These are phyloP conservation scores for Alternaria sp. DNA, from an alignment of 2,329 filamentous ascomycete species.

Conservation along the genomic window DNA sequence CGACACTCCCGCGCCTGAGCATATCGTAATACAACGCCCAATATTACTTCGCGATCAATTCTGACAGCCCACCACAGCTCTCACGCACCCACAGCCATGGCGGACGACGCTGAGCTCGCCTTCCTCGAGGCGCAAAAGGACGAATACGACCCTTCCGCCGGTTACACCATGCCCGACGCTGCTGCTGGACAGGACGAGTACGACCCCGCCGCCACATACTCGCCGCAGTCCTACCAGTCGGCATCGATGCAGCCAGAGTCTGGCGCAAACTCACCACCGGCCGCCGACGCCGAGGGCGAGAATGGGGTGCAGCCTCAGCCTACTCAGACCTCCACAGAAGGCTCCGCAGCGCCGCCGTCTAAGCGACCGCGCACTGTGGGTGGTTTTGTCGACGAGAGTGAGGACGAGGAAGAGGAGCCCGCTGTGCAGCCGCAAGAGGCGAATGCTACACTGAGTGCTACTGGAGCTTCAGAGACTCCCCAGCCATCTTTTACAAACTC, in stretches of 20 bases:
- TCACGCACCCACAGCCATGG: conserved; percentile 48
- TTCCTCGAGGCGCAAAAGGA: conserved; percentile 58
- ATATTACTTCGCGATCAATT: conserved; percentile 4
- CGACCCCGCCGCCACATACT: conserved; percentile 43
- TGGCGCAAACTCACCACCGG: conserved; percentile 34
- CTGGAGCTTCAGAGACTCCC: conserved; percentile 57
- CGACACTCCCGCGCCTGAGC: conserved; percentile 13
- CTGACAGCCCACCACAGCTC: conserved; percentile 18
- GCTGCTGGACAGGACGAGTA: conserved; percentile 50
- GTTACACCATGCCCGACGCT: conserved; percentile 54
- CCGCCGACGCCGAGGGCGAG: conserved; percentile 26
- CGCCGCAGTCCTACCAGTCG: conserved; percentile 33
- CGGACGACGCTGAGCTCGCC: conserved; percentile 60
- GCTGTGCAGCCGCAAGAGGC: conserved; percentile 57
- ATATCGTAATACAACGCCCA: conserved; percentile 17
- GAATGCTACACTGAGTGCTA: conserved; percentile 56
- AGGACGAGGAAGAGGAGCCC: conserved; percentile 61
- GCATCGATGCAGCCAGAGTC: conserved; percentile 38
- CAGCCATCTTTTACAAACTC: conserved; percentile 63
- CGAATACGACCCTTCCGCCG: conserved; percentile 50
- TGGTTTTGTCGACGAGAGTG: conserved; percentile 69
- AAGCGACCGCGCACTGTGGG: conserved; percentile 62
- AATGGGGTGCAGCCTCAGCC: conserved; percentile 32
- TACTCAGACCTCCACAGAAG: conserved; percentile 26
- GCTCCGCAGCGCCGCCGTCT: conserved; percentile 38